Evolutionary conservation across 2,329 filamentous ascomycete genomes (phyloP).

Genomic region (Verticillium longisporum): DNA sequence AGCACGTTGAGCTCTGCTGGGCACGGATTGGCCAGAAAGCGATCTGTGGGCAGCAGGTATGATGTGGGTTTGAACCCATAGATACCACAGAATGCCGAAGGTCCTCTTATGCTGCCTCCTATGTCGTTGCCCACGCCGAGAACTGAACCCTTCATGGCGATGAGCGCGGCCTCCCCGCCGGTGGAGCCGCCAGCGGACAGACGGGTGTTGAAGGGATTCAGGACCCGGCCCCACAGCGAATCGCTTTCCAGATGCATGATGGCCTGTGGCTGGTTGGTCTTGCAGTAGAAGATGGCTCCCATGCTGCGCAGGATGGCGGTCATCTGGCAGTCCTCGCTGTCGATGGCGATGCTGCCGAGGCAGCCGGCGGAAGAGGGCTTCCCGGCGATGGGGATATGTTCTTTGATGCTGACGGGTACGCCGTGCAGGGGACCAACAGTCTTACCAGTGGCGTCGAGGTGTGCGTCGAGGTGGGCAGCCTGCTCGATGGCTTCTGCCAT

Average conservation of each 20-base stretch:
- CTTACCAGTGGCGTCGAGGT: conserved; percentile 23
- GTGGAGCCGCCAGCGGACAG: conserved; percentile 57
- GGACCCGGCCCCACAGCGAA: conserved; percentile 43
- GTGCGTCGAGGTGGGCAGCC: conserved; percentile 29
- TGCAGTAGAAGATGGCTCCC: conserved; percentile 59
- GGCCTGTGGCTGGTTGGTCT: conserved; percentile 61
- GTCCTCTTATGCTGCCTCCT: conserved; percentile 30
- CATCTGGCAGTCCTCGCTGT: conserved; percentile 46
- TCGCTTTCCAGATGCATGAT: conserved; percentile 35
- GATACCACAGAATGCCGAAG: conserved; percentile 25
- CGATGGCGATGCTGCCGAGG: conserved; percentile 39
- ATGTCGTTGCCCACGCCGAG: conserved; percentile 34
- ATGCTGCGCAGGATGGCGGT: conserved; percentile 47
- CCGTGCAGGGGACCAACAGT: conserved; percentile 53
- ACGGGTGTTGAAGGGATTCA: conserved; percentile 56
- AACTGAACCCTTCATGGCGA: conserved; percentile 31
- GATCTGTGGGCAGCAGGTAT: conserved; percentile 17
- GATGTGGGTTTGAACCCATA: conserved; percentile 17
- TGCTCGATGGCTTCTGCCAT: conserved; percentile 27
- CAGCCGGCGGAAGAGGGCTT: conserved; percentile 45
- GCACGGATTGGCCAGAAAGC: conserved; percentile 15
- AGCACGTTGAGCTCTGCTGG: conserved; percentile 26
- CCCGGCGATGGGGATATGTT: conserved; percentile 31
- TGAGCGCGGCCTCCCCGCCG: conserved; percentile 43
- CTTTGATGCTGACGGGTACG: conserved; percentile 43